Percentiles rank a stretch among this genome's conserved stretches.
Evolutionary conservation across 2,329 filamentous ascomycete genomes (phyloP).

Genomic region (Talaromyces sp.): DNA sequence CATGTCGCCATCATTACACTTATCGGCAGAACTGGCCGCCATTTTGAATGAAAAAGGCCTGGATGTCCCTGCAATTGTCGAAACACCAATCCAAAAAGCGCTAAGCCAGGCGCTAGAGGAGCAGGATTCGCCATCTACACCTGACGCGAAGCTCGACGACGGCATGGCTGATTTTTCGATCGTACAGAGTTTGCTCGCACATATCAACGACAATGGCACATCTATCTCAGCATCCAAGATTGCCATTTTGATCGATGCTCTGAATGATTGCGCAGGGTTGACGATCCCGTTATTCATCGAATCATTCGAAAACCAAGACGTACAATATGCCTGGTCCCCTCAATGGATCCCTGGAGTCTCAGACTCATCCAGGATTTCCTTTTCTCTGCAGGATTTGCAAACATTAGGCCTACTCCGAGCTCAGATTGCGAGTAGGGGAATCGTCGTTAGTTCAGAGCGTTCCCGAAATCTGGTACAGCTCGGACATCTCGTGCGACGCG

Average conservation of each 20-base stretch:
- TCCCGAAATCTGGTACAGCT: constrained; percentile 39
- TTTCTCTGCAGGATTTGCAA: constrained; percentile 20
- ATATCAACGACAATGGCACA: constrained; percentile 31
- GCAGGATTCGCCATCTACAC: not conserved
- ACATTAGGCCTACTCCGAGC: constrained; percentile 36
- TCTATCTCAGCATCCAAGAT: constrained; percentile 33
- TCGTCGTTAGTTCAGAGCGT: constrained; percentile 24
- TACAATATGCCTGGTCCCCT: constrained; percentile 35
- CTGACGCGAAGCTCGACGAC: constrained; percentile 24
- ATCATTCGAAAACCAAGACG: constrained; percentile 1
- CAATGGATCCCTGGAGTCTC: constrained; percentile 36
- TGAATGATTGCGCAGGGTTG: constrained; percentile 38
- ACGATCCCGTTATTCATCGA: constrained; percentile 26
- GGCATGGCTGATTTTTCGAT: constrained; percentile 28
- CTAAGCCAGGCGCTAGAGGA: not conserved
- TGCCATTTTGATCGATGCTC: constrained; percentile 29
- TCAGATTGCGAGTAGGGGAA: constrained; percentile 26
- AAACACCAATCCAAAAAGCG: not conserved
- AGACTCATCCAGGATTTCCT: constrained; percentile 24
- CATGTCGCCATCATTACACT: not conserved
- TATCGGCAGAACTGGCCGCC: constrained; percentile 12
- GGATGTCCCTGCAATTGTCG: constrained; percentile 24
- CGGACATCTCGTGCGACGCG: constrained; percentile 34
- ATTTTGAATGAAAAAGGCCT: constrained; percentile 23
- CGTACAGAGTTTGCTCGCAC: constrained; percentile 27